Evolutionary conservation across 768 basidiomycete species (phyloP).

Genomic region (Suillus plorans): DNA sequence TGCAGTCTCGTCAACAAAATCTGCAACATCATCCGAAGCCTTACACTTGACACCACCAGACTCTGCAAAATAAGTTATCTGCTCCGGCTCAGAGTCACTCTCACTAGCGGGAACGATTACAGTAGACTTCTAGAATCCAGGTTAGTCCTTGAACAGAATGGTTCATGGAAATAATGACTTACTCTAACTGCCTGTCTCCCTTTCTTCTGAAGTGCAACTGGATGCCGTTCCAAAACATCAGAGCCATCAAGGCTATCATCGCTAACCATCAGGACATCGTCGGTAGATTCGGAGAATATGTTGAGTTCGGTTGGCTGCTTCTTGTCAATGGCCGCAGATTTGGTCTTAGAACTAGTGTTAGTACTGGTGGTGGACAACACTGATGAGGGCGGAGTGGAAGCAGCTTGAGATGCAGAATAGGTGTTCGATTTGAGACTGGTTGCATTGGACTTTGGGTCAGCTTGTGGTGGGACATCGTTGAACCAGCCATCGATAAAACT

Average conservation of each 20-base stretch:
- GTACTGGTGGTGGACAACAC: neutral
- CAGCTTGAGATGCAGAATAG: neutral
- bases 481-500: slow-evolving; percentile 3
- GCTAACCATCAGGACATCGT: neutral
- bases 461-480: neutral
- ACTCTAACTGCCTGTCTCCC: neutral
- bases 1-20: neutral
- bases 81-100: neutral
- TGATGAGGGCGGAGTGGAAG: neutral
- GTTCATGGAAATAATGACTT: neutral
- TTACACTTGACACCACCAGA: slow-evolving; percentile 3
- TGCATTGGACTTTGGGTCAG: neutral
- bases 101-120: neutral
- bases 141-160: neutral
- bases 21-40: neutral
- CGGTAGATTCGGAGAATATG: neutral
- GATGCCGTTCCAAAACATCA: neutral
- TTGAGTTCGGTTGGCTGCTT: neutral
- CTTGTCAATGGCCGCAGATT: neutral
- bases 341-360: neutral
- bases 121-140: neutral
- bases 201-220: neutral
- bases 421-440: neutral
- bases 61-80: neutral
- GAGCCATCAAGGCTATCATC: neutral